Percentiles rank a stretch among this genome's conserved stretches.
Evolutionary conservation across 345 rosid species (phyloP).

Genomic region (Erodium maritimum): DNA sequence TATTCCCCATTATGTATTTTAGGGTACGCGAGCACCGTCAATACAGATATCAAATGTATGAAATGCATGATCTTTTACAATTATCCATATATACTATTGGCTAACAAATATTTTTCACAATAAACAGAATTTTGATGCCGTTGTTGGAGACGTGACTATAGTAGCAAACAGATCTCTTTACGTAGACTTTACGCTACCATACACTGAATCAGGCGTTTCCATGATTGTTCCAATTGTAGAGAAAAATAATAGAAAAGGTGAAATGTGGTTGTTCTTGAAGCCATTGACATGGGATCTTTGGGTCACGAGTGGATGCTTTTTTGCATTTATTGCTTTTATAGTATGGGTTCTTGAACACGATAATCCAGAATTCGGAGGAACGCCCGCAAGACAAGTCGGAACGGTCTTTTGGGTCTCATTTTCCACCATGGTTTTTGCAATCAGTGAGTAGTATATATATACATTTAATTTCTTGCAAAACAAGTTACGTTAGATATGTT

Average conservation of each 20-base stretch:
- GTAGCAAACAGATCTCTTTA: slow-evolving; percentile 23
- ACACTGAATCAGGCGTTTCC: slow-evolving; percentile 50
- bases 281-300: slow-evolving; percentile 58
- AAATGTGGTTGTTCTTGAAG: slow-evolving; percentile 57
- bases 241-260: slow-evolving; percentile 16
- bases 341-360: slow-evolving; percentile 69
- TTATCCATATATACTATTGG: no score
- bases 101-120: no score
- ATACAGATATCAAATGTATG: no score
- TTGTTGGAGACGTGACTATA: slow-evolving; percentile 62
- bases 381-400: slow-evolving; percentile 28
- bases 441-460: slow-evolving; percentile 4
- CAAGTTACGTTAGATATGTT: no score
- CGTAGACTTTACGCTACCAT: slow-evolving; percentile 64
- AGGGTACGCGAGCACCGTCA: no score
- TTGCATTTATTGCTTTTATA: slow-evolving; percentile 38
- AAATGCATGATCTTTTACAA: no score
- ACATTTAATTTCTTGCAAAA: no score
- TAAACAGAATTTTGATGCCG: slow-evolving; percentile 38
- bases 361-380: slow-evolving; percentile 54
- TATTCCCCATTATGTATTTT: no score
- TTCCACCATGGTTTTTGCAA: slow-evolving; percentile 50
- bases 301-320: slow-evolving; percentile 39
- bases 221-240: slow-evolving; percentile 51
- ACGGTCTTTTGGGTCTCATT: slow-evolving; percentile 63